Conservation (phyloP, 768 basidiomycete species). For the Rhodotorula graminis region DNA sequence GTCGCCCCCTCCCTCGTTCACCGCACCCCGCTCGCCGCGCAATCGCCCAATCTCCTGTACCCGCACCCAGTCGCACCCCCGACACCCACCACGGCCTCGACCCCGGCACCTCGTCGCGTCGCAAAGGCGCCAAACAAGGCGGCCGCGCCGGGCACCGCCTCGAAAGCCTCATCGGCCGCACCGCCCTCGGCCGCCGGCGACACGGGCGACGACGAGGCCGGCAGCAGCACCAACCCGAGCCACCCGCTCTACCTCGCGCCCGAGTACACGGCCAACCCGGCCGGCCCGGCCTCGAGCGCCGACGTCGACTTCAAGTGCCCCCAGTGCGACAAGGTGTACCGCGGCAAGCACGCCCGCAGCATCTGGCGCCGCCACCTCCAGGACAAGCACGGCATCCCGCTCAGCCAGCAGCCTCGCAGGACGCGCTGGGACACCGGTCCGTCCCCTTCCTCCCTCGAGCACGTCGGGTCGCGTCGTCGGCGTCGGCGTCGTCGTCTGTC, state of each 20-base stretch:
- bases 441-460: conserved; percentile 21
- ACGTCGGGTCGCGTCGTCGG: background rate
- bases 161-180: background rate
- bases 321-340: conserved; percentile 50
- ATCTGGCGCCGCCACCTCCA: conserved; percentile 50
- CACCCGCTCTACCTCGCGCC: conserved; percentile 26
- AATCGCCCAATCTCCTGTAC: background rate
- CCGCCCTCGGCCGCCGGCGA: background rate
- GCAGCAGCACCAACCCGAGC: no score
- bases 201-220: background rate
- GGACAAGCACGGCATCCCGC: conserved; percentile 50
- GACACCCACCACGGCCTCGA: background rate
- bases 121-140: background rate
- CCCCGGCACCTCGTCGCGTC: background rate
- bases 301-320: conserved; percentile 40
- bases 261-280: conserved; percentile 34
- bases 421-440: conserved; percentile 51
- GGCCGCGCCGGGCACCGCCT: background rate
- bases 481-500: no score
- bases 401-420: conserved; percentile 48
- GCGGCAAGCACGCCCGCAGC: conserved; percentile 49
- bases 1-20: background rate
- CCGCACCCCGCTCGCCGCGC: background rate
- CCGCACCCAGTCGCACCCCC: background rate
- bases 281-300: conserved; percentile 31